Evolutionary conservation across 345 rosid genomes (phyloP), one percentile per base, ranked within the genome.

Genomic region (Kandelia obovata): DNA sequence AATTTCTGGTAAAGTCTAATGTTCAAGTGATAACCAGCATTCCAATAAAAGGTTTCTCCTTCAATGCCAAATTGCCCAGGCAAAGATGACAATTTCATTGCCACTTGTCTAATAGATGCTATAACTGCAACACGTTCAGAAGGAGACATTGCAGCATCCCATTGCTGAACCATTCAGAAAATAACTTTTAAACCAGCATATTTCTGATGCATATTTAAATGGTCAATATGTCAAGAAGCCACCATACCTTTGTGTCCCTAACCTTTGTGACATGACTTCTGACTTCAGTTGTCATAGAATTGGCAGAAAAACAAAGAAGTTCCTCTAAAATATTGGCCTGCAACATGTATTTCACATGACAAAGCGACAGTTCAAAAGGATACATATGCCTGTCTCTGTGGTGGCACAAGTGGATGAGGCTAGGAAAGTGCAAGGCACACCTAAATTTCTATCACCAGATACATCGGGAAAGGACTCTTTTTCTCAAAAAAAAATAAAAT

Each of bases 281-380:
- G 70, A 86, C 66, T 73, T 88, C 96, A 64, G 74, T 68, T 79
- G 69, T 77, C 65, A 68, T 77, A 78, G 77, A 74, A 79, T 73
- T 56, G 74, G 77, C 59, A 69, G 87, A 78, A 73, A 80, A 79
- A 79, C 75, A 87, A 59, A 94, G 85, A 72, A 87, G 74, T 74
- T 94, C 98, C 78, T 94, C 97, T 64, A 94, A 76, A 61, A 89
- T 70, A 81, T 89, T 86, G 60, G 90, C 95, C 98, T 94, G 64
- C 63, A 81, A 71, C 2, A 59, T 51, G 28, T 35, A 32, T 71
- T 63, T 59, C 65, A 73, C 53, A 70, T 47, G 56, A 53, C 27
- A 67, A 3, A 19, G 35, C 65, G 68, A 16, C 5, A 0, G 19
- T 56, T 56, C 59, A 25, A 56, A 25, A 56, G 28, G 23, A 56